Evolutionary conservation across 2,329 filamentous ascomycete genomes (phyloP).

Genomic region (Neurospora crassa): DNA sequence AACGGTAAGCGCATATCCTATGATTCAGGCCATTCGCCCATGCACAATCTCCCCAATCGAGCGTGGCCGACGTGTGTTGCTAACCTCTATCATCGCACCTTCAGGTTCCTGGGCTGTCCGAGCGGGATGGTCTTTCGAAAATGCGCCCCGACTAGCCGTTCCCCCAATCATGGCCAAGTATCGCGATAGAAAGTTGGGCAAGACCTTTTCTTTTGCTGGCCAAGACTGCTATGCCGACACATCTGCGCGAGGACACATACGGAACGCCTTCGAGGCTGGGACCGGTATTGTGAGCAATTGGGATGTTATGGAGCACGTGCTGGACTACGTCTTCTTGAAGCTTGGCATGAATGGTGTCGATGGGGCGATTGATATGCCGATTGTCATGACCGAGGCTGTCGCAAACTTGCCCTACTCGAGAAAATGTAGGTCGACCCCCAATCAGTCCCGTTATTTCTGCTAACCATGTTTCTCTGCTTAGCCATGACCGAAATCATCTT

Average conservation of each 20-base stretch:
- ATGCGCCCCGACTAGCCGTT: slow-evolving; percentile 66
- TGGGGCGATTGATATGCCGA: slow-evolving; percentile 70
- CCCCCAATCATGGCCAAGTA: slow-evolving; percentile 93
- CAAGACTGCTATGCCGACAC: slow-evolving; percentile 92
- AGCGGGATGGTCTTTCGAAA: slow-evolving; percentile 93
- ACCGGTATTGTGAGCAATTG: slow-evolving; percentile 92
- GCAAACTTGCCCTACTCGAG: slow-evolving; percentile 84
- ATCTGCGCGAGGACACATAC: slow-evolving; percentile 80
- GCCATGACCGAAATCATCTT: slow-evolving; percentile 97
- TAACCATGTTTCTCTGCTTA: slow-evolving; percentile 26
- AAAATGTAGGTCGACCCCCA: slow-evolving; percentile 55
- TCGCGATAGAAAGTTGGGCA: slow-evolving; percentile 84
- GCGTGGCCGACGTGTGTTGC: neutral
- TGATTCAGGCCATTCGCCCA: neutral
- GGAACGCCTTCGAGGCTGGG: slow-evolving; percentile 83
- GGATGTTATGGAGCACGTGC: slow-evolving; percentile 90
- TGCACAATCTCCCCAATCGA: neutral
- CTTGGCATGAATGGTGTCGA: slow-evolving; percentile 71
- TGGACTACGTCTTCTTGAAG: slow-evolving; percentile 94
- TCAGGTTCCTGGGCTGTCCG: slow-evolving; percentile 79
- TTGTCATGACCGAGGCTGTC: slow-evolving; percentile 93
- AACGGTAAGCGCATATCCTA: slow-evolving; percentile 57
- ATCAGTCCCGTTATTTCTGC: slow-evolving; percentile 18
- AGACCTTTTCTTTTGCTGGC: slow-evolving; percentile 86
- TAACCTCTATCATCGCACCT: slow-evolving; percentile 13